phyloP scores from a whole-genome alignment of 1,139 yeast species.

The Taphrina communis region DNA sequence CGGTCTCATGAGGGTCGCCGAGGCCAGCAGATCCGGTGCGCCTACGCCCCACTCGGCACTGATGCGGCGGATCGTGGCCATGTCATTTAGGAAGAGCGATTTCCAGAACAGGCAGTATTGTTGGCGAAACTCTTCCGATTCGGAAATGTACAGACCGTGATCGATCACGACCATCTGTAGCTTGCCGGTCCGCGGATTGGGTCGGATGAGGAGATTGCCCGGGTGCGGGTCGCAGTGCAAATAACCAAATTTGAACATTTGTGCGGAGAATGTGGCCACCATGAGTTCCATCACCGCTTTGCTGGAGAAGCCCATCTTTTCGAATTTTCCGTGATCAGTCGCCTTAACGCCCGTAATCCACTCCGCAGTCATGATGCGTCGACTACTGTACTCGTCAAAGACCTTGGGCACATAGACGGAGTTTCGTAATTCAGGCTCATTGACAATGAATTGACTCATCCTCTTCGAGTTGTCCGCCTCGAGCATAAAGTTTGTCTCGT shows the following conservation, averaged over 20 bases:
- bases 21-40: slow-evolving; percentile 68
- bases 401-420: slow-evolving; percentile 63
- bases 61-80: slow-evolving; percentile 58
- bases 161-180: slow-evolving; percentile 70
- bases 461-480: slow-evolving; percentile 62
- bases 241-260: slow-evolving; percentile 74
- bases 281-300: slow-evolving; percentile 60
- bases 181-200: slow-evolving; percentile 48
- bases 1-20: slow-evolving; percentile 64
- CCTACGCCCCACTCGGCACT: slow-evolving; percentile 72
- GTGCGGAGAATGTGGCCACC: slow-evolving; percentile 65
- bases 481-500: slow-evolving; percentile 66
- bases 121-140: slow-evolving; percentile 59
- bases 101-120: slow-evolving; percentile 72
- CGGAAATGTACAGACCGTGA: slow-evolving; percentile 71
- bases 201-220: slow-evolving; percentile 69
- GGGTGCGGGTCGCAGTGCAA: slow-evolving; percentile 87
- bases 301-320: slow-evolving; percentile 56
- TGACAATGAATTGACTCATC: slow-evolving; percentile 51
- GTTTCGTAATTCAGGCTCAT: slow-evolving; percentile 52
- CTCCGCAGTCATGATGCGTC: slow-evolving; percentile 66
- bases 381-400: slow-evolving; percentile 58
- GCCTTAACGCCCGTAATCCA: slow-evolving; percentile 77
- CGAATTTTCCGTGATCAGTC: slow-evolving; percentile 57
- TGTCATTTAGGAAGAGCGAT: slow-evolving; percentile 62